Percentiles rank a stretch among this genome's conserved stretches.
Evolutionary conservation across 192 early-diverging fungal species (phyloP).

Genomic region (Umbelopsis isabellina): DNA sequence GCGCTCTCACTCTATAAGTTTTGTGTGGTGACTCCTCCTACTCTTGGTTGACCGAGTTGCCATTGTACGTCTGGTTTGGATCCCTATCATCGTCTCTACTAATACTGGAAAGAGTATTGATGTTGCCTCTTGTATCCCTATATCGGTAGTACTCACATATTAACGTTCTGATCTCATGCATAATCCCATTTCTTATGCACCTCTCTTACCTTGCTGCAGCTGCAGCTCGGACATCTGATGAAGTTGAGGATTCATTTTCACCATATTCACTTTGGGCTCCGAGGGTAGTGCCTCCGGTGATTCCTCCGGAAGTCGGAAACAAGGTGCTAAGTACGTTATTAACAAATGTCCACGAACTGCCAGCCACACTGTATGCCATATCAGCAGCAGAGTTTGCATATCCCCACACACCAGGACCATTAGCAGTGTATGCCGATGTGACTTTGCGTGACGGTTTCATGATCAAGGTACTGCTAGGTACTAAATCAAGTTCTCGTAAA

Average conservation of each 20-base stretch:
- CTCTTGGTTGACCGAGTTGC: conserved; percentile 44
- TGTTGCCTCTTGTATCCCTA: not conserved
- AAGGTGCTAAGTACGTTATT: conserved; percentile 15
- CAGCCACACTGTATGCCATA: conserved; percentile 24
- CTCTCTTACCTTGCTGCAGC: not conserved
- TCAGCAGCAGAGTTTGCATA: conserved; percentile 26
- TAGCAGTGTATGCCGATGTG: conserved; percentile 11
- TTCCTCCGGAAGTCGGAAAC: conserved; percentile 14
- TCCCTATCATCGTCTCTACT: conserved; percentile 1
- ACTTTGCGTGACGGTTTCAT: conserved; percentile 37
- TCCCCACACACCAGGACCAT: not conserved
- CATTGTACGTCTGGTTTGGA: conserved; percentile 34
- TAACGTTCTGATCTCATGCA: not conserved
- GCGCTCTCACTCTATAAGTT: too few relatives aligned
- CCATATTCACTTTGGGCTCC: conserved; percentile 10
- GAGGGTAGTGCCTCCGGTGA: conserved; percentile 3
- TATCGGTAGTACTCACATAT: too few relatives aligned
- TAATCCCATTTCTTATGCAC: not conserved
- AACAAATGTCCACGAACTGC: conserved; percentile 14
- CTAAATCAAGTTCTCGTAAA: conserved; percentile 23
- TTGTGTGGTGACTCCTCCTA: not conserved
- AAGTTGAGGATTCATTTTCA: not conserved
- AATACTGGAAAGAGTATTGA: not conserved
- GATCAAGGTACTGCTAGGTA: conserved; percentile 37
- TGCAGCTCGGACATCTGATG: not conserved